phyloP scores from a whole-genome alignment of 495 filamentous ascomycete genomes.

The Aspergillus sclerotioniger region DNA sequence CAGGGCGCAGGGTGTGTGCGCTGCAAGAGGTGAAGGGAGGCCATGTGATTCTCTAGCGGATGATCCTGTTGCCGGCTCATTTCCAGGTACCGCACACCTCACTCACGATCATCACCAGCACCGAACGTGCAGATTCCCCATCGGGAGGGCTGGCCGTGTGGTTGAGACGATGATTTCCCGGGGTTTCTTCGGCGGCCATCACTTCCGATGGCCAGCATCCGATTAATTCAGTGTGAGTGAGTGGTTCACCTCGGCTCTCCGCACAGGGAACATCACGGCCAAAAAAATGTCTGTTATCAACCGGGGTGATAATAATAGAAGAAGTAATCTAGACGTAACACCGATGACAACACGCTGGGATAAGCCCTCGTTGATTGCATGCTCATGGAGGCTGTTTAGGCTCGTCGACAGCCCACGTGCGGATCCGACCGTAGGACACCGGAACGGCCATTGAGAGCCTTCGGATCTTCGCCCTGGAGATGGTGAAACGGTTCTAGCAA shows the following conservation, averaged over 20 bases:
- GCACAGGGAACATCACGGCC: background rate
- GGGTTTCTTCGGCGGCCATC: background rate
- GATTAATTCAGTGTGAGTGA: background rate
- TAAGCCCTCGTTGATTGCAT: background rate
- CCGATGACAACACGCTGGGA: background rate
- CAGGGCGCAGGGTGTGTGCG: background rate
- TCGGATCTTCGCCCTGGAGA: background rate
- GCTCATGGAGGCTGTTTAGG: background rate
- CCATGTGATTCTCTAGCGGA: constrained; percentile 1
- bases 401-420: constrained; percentile 3
- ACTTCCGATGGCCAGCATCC: background rate
- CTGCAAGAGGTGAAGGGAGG: background rate
- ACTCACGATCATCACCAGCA: background rate
- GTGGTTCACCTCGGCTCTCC: background rate
- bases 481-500: constrained; percentile 2
- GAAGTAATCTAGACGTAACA: background rate
- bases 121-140: background rate
- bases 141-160: background rate
- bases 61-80: background rate
- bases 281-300: background rate
- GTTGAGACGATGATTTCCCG: background rate
- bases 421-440: background rate
- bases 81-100: background rate
- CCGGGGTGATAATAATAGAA: background rate
- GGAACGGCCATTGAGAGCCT: background rate